A percentile compares a stretch with the other conserved stretches of the same genome.
phyloP scores from a whole-genome alignment of 1,284 basidiomycete genomes.

The Hortiboletus rubellus region DNA sequence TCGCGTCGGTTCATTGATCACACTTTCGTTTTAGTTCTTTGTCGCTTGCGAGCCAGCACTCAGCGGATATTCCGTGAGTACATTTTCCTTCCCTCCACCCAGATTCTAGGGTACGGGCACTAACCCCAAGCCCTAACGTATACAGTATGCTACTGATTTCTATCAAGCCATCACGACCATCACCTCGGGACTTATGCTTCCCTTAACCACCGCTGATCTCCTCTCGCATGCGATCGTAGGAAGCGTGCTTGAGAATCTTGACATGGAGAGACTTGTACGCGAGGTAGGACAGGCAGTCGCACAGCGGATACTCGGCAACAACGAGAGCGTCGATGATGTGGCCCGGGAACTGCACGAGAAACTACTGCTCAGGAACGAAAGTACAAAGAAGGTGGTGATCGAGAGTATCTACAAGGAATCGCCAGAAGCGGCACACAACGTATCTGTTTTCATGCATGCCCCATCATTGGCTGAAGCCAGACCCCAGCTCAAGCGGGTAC shows the following conservation, averaged over 20 bases:
- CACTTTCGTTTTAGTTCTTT: slow-evolving; percentile 67
- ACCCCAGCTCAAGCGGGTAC: slow-evolving; percentile 77
- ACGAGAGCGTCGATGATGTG: slow-evolving; percentile 95
- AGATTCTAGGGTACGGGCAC: slow-evolving; percentile 4
- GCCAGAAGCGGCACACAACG: slow-evolving; percentile 88
- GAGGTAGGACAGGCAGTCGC: slow-evolving; percentile 95
- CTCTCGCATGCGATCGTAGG: slow-evolving; percentile 98
- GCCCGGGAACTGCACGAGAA: slow-evolving; percentile 92
- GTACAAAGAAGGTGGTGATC: slow-evolving; percentile 94
- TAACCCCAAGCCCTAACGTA: slow-evolving; percentile 22
- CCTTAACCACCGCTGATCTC: slow-evolving; percentile 93
- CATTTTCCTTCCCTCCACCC: slow-evolving; percentile 13
- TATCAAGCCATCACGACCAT: slow-evolving; percentile 91
- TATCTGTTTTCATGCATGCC: slow-evolving; percentile 82
- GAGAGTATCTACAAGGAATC: slow-evolving; percentile 95
- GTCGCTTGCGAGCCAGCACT: slow-evolving; percentile 98
- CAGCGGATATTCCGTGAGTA: slow-evolving; percentile 84
- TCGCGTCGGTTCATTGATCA: not conserved
- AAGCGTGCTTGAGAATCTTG: slow-evolving; percentile 95
- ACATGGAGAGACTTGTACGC: slow-evolving; percentile 95
- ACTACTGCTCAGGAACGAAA: slow-evolving; percentile 89
- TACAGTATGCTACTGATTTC: slow-evolving; percentile 89
- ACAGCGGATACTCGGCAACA: slow-evolving; percentile 84
- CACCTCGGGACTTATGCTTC: slow-evolving; percentile 94
- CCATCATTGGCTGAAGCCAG: slow-evolving; percentile 74